Evolutionary conservation across 2,329 filamentous ascomycete species (phyloP).

Genomic region (Penicillium sp.): DNA sequence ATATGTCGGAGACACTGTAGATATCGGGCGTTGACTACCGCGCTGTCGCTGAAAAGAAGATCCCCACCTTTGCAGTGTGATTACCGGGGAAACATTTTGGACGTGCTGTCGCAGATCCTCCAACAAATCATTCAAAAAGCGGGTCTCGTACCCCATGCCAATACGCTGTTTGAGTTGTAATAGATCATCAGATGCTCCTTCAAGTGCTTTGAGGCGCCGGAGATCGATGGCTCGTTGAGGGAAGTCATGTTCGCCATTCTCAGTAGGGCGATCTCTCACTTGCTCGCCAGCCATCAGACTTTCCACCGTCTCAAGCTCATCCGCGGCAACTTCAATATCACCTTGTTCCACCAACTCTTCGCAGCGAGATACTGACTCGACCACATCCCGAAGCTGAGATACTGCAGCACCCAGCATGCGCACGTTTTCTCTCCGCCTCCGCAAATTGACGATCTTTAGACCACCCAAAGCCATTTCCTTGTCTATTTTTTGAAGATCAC

Average conservation of each 20-base stretch:
- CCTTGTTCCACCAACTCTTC: conserved; percentile 77
- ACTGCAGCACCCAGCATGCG: conserved; percentile 76
- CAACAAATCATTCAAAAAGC: conserved; percentile 71
- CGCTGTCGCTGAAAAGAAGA: conserved; percentile 66
- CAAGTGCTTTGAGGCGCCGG: conserved; percentile 68
- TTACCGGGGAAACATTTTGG: conserved; percentile 61
- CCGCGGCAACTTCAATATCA: conserved; percentile 73
- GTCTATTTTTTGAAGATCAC: conserved; percentile 74
- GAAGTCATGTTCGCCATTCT: conserved; percentile 23
- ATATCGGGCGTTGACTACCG: conserved; percentile 59
- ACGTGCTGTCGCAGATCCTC: conserved; percentile 76
- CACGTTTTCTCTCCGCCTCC: conserved; percentile 75
- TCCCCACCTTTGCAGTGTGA: conserved; percentile 81
- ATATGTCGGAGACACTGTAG: conserved; percentile 71
- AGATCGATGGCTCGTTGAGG: conserved; percentile 57
- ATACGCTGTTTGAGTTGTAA: conserved; percentile 70
- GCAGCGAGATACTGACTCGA: conserved; percentile 67
- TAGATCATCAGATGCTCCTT: conserved; percentile 73
- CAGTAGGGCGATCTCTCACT: conserved; percentile 26
- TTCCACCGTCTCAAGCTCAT: conserved; percentile 71
- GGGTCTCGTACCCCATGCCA: conserved; percentile 76
- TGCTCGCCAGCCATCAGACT: conserved; percentile 70
- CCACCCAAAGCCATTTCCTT: conserved; percentile 80
- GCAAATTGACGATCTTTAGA: conserved; percentile 76
- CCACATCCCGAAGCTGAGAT: conserved; percentile 71